Evolutionary conservation across 192 early-diverging fungal genomes (phyloP).

Genomic region (Backusella luteola): DNA sequence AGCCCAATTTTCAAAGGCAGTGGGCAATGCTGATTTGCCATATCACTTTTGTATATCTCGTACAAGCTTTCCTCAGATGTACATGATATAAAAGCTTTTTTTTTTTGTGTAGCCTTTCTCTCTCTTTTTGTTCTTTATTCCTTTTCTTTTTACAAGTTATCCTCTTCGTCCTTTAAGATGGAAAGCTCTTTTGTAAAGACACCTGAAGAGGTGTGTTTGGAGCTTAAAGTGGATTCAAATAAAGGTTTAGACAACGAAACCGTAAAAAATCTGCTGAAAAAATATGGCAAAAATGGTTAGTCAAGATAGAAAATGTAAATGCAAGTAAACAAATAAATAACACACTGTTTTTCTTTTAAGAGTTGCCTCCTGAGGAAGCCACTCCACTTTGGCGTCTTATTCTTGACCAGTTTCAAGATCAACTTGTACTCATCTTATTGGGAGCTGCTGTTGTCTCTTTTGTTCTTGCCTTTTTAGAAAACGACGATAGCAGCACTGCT

Average conservation of each 20-base stretch:
- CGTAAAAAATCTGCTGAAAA: slow-evolving; percentile 53
- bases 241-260: slow-evolving; percentile 70
- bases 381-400: slow-evolving; percentile 93
- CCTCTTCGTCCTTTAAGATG: not conserved
- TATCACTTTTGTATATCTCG: not conserved
- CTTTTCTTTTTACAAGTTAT: not conserved
- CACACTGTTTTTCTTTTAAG: slow-evolving; percentile 39
- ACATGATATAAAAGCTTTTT: not conserved
- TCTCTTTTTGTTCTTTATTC: too few relatives aligned
- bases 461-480: slow-evolving; percentile 88
- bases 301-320: slow-evolving; percentile 20
- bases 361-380: slow-evolving; percentile 87
- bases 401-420: slow-evolving; percentile 97
- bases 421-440: slow-evolving; percentile 94
- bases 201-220: slow-evolving; percentile 40
- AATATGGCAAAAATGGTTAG: slow-evolving; percentile 82
- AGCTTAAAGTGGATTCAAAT: slow-evolving; percentile 62
- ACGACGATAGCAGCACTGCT: slow-evolving; percentile 69
- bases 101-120: not conserved
- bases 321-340: slow-evolving; percentile 4
- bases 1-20: not conserved
- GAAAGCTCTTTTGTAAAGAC: slow-evolving; percentile 21
- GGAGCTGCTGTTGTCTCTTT: slow-evolving; percentile 90
- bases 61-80: not conserved
- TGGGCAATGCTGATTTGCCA: not conserved